Conservation (phyloP, 768 basidiomycete species). For the Tubosaeta brunneosetosa region DNA sequence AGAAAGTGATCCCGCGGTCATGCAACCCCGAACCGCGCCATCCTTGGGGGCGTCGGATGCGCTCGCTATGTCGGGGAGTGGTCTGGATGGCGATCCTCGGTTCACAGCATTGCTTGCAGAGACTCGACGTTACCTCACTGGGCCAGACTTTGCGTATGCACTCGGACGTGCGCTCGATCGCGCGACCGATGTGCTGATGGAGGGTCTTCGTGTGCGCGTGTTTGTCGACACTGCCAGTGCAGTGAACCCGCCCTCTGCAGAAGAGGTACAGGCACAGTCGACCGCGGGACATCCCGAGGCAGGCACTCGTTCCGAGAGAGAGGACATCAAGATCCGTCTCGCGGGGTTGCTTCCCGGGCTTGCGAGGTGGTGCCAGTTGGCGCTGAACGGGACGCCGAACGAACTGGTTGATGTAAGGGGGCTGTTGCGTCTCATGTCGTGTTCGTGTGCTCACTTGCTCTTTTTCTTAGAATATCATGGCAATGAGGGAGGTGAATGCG, state of each 20-base stretch:
- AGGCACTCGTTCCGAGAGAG: slow-evolving; percentile 3
- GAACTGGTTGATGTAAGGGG: slow-evolving; percentile 76
- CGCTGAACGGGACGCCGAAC: slow-evolving; percentile 66
- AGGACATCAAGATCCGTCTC: slow-evolving; percentile 56
- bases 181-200: slow-evolving; percentile 60
- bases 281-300: slow-evolving; percentile 18
- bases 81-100: slow-evolving; percentile 23
- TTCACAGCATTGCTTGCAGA: slow-evolving; percentile 67
- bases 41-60: not conserved
- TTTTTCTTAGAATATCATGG: slow-evolving; percentile 50
- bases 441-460: slow-evolving; percentile 1
- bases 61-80: slow-evolving; percentile 4
- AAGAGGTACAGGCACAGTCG: slow-evolving; percentile 8
- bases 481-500: slow-evolving; percentile 57
- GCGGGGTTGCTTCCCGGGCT: slow-evolving; percentile 80
- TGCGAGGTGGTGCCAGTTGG: slow-evolving; percentile 69
- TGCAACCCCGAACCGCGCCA: not conserved
- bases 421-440: not conserved
- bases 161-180: slow-evolving; percentile 70
- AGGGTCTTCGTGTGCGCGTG: slow-evolving; percentile 58
- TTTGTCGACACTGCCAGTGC: slow-evolving; percentile 39
- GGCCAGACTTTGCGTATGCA: slow-evolving; percentile 65
- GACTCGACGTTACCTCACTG: slow-evolving; percentile 57
- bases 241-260: slow-evolving; percentile 5
- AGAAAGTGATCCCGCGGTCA: slow-evolving; percentile 20